Base-by-base conservation (phyloP, 1,284 basidiomycete genomes). In the Trichosporon sp. region DNA sequence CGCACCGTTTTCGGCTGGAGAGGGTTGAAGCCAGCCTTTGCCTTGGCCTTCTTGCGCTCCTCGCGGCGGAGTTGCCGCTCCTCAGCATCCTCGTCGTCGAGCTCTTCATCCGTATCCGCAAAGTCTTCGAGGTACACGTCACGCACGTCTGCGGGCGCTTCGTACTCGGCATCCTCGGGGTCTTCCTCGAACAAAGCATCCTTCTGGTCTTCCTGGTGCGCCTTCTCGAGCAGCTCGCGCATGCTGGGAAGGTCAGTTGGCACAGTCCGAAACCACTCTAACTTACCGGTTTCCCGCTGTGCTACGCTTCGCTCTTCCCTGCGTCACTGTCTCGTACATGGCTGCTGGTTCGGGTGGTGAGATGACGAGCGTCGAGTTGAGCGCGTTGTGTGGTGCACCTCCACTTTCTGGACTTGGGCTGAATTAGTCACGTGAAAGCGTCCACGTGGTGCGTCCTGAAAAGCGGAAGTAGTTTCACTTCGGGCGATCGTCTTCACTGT, bases 201-300 rank as follows among this genome's bases (percentile, higher is more conserved):
- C 26, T 75, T 69, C 40, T 81, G 75, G 66, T 81, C 78, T 68
- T 83, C 77, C 71, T 82, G 76, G 71, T 81, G 81, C 8, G 82
- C 82, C 73, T 80, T 77, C 68, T 83, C 82, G 14, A 83, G 78
- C 70, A 83, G 77, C 76, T 80, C 82, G 63, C 79, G 78, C 82
- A 83, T 83, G 72, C 81, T 83, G 51, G 3, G 66, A 4, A 43
- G 1, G 56, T 73, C 59, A 75, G 70, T 56, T n/a, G 0, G 4
- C 40, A 67, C 48, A 63, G 40, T 19, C 46, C 2, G 0, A 19
- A 8, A 10, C 16, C 14, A n/a, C 7, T 2, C 3, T 1, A 10
- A 73, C 78, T 54, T 59, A 83, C 81, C 81, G 82, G 75, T 83
- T 83, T 0, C 82, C 82, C 75, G 82, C 82, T 5, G 81, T 83